Evolutionary conservation across 2,329 filamentous ascomycete species (phyloP), one percentile per base, ranked within the genome.

Genomic region (Mollisiaceae sp.): DNA sequence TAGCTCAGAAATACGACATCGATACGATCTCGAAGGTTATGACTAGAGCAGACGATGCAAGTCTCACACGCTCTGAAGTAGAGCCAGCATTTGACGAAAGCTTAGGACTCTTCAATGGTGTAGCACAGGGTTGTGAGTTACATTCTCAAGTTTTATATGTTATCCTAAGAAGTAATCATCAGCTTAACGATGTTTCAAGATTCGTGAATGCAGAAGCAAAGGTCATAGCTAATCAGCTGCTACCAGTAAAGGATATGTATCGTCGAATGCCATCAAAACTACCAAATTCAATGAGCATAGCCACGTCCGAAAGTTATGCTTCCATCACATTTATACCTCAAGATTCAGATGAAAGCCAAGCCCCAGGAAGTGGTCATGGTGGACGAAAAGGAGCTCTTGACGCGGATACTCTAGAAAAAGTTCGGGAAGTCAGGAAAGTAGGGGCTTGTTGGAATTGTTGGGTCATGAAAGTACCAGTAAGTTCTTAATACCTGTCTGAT

Each of bases 391-490:
- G 70, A 8, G 67, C 65, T 43, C 38, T 72, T 8, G 60, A 68
- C 38, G 32, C 68, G 8, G 60, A 58, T 9, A 66, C 60, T 12
- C 45, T 67, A 41, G 62, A 65, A 22, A 70, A 70, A 22, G 58
- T 63, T 52, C 68, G 67, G 65, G 66, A 69, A 22, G 57, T 69
- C 14, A 62, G 70, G 27, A 72, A 59, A 39, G 22, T 70, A 22
- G 69, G 70, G 35, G 70, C 70, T 32, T 72, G 68, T 54, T 72
- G 70, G 70, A 70, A 70, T 57, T 72, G 70, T 47, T 72, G 70
- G 69, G 67, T 60, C 1, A 65, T 70, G 70, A 72, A 69, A 54
- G 64, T 70, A 12, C 68, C 70, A 2, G 70, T 69, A 14, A 65
- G 68, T 60, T n/a, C 15, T 50, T 8, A 55, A 22, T 36, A 20